Percentiles rank a stretch among this genome's conserved stretches.
Conservation (phyloP, 164 flowering plant genomes). For the Litsea cubeba region DNA sequence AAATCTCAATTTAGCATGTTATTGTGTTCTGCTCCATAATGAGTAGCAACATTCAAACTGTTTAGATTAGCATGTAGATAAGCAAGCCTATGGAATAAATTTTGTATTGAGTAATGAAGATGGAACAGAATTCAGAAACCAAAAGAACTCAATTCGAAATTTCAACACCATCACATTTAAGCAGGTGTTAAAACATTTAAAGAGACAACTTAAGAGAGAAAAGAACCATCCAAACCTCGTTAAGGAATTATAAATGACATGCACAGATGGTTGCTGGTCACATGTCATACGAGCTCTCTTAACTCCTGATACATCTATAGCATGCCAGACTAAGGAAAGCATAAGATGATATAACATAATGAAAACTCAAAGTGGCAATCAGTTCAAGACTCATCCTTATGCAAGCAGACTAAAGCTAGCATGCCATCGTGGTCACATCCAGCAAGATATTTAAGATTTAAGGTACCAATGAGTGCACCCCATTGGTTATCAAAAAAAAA, state of each 20-base stretch:
- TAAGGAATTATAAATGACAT: slow-evolving; percentile 51
- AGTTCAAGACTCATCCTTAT: background rate
- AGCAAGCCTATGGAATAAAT: background rate
- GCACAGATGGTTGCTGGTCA: slow-evolving; percentile 68
- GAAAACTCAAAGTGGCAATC: background rate
- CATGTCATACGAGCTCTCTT: slow-evolving; percentile 58
- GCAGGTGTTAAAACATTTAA: background rate
- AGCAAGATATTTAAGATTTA: background rate
- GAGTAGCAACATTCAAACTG: background rate
- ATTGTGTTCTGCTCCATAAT: background rate
- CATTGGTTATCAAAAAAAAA: background rate
- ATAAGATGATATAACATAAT: slow-evolving; percentile 1
- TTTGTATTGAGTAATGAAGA: too few species aligned
- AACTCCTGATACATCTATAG: slow-evolving; percentile 51
- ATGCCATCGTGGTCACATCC: background rate
- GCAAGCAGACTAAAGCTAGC: background rate
- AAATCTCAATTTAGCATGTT: background rate
- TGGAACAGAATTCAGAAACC: background rate
- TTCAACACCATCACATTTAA: background rate
- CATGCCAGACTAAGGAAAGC: slow-evolving; percentile 36
- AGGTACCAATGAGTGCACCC: background rate
- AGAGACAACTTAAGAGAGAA: background rate
- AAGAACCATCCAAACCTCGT: slow-evolving; percentile 49
- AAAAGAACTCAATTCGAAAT: too few species aligned
- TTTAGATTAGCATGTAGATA: background rate